A percentile compares a stretch with the other conserved stretches of the same genome.
Conservation (phyloP, 2,329 filamentous ascomycete species). For the Neopestalotiopsis rosae region DNA sequence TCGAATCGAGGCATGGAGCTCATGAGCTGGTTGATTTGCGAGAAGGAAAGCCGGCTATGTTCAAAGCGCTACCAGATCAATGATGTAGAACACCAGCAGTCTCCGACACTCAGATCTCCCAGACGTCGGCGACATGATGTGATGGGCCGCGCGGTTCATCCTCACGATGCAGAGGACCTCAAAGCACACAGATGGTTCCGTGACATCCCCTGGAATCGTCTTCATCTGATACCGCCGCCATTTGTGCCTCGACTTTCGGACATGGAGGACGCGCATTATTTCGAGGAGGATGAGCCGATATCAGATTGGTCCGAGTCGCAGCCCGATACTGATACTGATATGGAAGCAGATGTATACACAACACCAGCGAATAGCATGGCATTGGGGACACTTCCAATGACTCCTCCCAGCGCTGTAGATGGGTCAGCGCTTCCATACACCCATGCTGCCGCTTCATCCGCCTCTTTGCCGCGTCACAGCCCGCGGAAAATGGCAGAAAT, state of each 20-base stretch:
- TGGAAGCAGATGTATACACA: constrained; percentile 27
- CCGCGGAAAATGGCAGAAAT: constrained; percentile 35
- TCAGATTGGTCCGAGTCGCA: constrained; percentile 63
- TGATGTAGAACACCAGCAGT: constrained; percentile 46
- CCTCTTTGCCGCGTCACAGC: constrained; percentile 25
- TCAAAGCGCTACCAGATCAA: constrained; percentile 75
- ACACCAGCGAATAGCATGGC: background rate
- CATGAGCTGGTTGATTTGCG: constrained; percentile 73
- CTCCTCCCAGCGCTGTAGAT: background rate
- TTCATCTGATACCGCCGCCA: constrained; percentile 75
- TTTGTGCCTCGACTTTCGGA: constrained; percentile 77
- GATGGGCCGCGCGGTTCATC: constrained; percentile 70
- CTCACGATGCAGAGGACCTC: constrained; percentile 87
- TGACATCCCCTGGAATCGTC: constrained; percentile 75
- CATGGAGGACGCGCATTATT: constrained; percentile 83
- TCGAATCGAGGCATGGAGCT: constrained; percentile 78
- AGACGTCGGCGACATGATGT: constrained; percentile 38
- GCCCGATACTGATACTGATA: constrained; percentile 34
- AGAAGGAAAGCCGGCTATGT: constrained; percentile 78
- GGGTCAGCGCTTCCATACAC: background rate
- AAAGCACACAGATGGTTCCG: constrained; percentile 88
- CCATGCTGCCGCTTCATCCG: background rate
- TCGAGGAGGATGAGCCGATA: constrained; percentile 81
- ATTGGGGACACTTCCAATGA: constrained; percentile 14
- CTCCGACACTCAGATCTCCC: constrained; percentile 23